Percentiles rank a stretch among this genome's conserved stretches.
phyloP scores from a whole-genome alignment of 2,329 filamentous ascomycete genomes.

The Fusarium sp. region DNA sequence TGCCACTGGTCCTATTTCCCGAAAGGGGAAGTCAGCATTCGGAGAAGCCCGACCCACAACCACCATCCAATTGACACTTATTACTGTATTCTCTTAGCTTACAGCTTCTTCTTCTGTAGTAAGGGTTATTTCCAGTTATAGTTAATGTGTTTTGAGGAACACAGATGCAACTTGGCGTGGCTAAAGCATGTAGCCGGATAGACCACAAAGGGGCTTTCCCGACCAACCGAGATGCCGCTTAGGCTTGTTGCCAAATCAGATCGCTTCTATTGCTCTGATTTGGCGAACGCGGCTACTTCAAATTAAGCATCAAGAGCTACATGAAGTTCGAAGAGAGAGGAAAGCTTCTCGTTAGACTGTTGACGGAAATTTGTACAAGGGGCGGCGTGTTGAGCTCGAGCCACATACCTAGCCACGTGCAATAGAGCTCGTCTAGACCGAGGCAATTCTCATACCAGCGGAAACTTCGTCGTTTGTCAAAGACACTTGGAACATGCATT shows the following conservation, averaged over 20 bases:
- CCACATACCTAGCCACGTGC: not conserved
- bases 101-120: not conserved
- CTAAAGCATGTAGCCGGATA: not conserved
- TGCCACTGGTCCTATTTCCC: not conserved
- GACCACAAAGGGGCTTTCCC: not conserved
- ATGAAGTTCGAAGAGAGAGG: not conserved
- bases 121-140: not conserved
- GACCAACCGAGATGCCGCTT: not conserved
- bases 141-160: not conserved
- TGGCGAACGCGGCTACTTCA: not conserved
- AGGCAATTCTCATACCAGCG: fast-evolving
- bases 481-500: not conserved
- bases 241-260: not conserved
- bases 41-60: not conserved
- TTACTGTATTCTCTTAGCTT: not conserved
- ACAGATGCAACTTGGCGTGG: fast-evolving
- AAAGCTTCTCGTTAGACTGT: not conserved
- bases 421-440: not conserved
- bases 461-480: not conserved
- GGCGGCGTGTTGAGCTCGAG: not conserved
- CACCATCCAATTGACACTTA: not conserved
- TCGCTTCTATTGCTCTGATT: not conserved
- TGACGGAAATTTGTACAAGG: not conserved
- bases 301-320: not conserved
- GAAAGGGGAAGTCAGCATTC: not conserved